phyloP scores from a whole-genome alignment of 139 green algal species.

The Volvox reticuliferus region DNA sequence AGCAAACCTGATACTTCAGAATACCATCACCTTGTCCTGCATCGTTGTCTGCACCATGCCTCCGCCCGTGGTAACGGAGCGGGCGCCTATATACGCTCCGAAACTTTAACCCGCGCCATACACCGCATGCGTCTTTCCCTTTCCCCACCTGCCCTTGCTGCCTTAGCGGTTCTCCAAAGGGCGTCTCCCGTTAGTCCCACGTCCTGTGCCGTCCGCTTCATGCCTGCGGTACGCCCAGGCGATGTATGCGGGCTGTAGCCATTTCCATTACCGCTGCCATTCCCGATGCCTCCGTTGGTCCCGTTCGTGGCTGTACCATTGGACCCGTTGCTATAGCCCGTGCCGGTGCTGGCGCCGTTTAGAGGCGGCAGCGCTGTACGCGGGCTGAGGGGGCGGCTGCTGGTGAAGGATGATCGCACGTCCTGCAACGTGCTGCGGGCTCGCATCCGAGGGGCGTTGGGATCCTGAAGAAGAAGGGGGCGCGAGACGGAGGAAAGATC shows the following conservation, averaged over 20 bases:
- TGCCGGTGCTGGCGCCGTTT: background rate
- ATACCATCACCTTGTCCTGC: too few relatives aligned
- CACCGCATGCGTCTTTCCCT: background rate
- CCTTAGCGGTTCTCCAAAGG: background rate
- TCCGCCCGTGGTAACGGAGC: too few relatives aligned
- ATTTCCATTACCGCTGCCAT: background rate
- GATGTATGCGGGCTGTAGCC: background rate
- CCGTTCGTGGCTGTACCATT: background rate
- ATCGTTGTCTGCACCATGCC: too few relatives aligned
- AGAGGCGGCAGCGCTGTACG: slow-evolving; percentile 43
- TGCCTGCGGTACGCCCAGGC: background rate
- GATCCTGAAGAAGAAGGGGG: slow-evolving; percentile 46
- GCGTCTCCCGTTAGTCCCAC: background rate
- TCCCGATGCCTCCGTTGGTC: background rate
- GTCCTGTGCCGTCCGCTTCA: slow-evolving; percentile 44
- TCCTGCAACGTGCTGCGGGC: slow-evolving; percentile 32
- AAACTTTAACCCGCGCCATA: too few relatives aligned
- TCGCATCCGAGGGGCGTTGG: slow-evolving; percentile 53
- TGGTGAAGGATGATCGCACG: slow-evolving; percentile 51
- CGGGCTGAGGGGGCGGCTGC: slow-evolving; percentile 56
- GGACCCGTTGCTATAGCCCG: background rate
- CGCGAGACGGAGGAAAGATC: background rate
- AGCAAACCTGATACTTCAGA: too few relatives aligned
- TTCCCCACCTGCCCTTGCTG: background rate
- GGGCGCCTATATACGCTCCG: too few relatives aligned